Evolutionary conservation across 352 stramenopile genomes (phyloP), one percentile per base, ranked within the genome.

Genomic region (Globisporangium paddicum): DNA sequence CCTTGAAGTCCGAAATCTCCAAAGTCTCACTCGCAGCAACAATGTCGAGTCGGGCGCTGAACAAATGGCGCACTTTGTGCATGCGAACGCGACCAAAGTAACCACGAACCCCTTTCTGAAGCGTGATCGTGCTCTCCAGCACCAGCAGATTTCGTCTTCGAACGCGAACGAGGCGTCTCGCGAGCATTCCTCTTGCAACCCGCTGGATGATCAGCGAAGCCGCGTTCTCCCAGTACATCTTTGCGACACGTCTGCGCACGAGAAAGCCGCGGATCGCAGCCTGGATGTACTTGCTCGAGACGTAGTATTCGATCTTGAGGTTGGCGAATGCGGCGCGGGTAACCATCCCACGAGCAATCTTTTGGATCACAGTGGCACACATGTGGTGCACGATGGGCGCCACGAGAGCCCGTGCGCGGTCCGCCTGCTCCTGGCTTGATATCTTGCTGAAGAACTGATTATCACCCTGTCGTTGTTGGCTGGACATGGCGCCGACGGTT

Each of bases 281-380:
- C 40, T 96, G 81, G 50, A 96, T 94, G 51, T 81, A 91, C 19
- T 77, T 88, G 58, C 83, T 92, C 26, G 78, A 70, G 34, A 91
- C 75, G 37, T 77, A 79, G 23, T 77, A 90, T 59, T 85, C 75
- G 34, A 91, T 82, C 64, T 79, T 79, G 46, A 90, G 68, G 32
- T 57, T 67, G 14, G 68, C 73, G 41, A 81, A 92, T 44, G 67
- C 59, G 9, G 72, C 64, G 18, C 87, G 75, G 13, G 83, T 80
- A 35, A 93, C 53, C 63, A 91, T 84, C 1, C 86, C 87, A 19
- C 87, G 80, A 3, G 65, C 77, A 6, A 90, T 67, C 28, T 83
- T 86, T 60, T 96, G 86, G 51, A 96, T 92, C 34, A 86, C 52
- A 25, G 76, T 91, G 4, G 86, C 84, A 25, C 82, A 92, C 61